Evolutionary conservation across 2,329 filamentous ascomycete species (phyloP), one percentile per base, ranked within the genome.

Genomic region (Clathrospora elynae): DNA sequence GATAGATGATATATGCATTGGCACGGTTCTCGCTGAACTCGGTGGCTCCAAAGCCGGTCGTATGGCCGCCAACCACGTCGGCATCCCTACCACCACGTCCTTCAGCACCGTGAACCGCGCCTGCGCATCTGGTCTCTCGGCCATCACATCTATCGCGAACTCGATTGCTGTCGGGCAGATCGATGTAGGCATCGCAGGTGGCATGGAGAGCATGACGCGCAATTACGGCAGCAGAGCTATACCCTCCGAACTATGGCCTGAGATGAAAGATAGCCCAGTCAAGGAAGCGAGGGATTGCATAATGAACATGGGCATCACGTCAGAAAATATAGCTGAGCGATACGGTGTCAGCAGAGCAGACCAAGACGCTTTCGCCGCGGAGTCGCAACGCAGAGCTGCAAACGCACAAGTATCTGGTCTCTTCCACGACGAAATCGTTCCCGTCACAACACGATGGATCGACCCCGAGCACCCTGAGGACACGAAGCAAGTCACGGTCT

Each of bases 181-280:
- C 36, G 80, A 84, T 49, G 77, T 78, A 0, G 91, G 89, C 46
- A 83, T 96, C 49, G 91, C 85, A 7, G 91, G 88, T 2, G 91
- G 91, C 19, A 96, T 95, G 88, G 91, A 96, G 79, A 92, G 87
- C 73, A 96, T 96, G 91, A 95, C 89, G 52, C 76, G 86, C 54
- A 96, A 96, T 73, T 96, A 96, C 71, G 90, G 85, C 36, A 83
- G 77, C 17, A 77, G 84, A 43, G 91, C 91, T n/a, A 93, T 96
- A 29, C 91, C 91, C 0, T 85, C 84, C 0, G 82, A 90, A 51
- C 72, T 90, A 8, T 96, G 90, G 89, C 84, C 86, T 0, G 84
- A 80, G 36, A 73, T 96, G 48, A 81, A 76, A 58, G 79, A 86
- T 1, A 84, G 79, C 3, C 71, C 73, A 1, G 78, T 80, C 7